These are phyloP conservation scores for Leucaena leucocephala DNA, from an alignment of 306 rosid genomes.

Conservation along the genomic window DNA sequence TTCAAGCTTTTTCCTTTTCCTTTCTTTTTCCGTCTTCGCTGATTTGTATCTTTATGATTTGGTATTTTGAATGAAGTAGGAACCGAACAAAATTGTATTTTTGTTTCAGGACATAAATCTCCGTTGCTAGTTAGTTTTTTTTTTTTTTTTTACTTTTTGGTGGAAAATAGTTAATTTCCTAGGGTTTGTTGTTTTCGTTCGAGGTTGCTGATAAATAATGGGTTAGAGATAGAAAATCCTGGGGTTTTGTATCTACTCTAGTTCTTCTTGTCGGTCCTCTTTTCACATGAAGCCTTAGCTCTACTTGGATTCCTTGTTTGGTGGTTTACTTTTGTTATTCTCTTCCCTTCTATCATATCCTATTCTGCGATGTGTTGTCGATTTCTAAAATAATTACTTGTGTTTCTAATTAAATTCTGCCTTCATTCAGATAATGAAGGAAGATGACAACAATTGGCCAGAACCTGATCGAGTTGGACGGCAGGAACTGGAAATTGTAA, in stretches of 20 bases:
- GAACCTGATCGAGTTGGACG: slow-evolving; percentile 95
- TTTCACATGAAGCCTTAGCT: background rate
- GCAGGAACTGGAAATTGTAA: slow-evolving; percentile 96
- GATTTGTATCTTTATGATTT: background rate
- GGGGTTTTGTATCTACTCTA: background rate
- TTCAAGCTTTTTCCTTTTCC: background rate
- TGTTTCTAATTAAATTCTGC: slow-evolving; percentile 1
- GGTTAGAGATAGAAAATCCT: background rate
- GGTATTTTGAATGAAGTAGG: background rate
- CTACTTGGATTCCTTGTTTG: background rate
- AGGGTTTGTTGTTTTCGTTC: background rate
- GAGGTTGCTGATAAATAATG: background rate
- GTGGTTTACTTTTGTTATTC: background rate
- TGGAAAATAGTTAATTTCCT: background rate
- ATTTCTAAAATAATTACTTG: background rate
- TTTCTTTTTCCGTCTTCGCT: background rate
- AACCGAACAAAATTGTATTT: background rate
- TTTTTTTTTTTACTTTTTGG: background rate
- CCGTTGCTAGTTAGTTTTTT: background rate
- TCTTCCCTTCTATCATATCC: background rate
- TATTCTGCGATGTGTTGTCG: background rate
- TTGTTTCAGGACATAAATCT: background rate
- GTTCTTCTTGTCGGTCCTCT: background rate
- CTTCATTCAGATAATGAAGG: slow-evolving; percentile 75
- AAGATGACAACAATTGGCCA: slow-evolving; percentile 97